Base-by-base conservation (phyloP, 78 protist genomes). In the Cavenderia fasciculata region DNA sequence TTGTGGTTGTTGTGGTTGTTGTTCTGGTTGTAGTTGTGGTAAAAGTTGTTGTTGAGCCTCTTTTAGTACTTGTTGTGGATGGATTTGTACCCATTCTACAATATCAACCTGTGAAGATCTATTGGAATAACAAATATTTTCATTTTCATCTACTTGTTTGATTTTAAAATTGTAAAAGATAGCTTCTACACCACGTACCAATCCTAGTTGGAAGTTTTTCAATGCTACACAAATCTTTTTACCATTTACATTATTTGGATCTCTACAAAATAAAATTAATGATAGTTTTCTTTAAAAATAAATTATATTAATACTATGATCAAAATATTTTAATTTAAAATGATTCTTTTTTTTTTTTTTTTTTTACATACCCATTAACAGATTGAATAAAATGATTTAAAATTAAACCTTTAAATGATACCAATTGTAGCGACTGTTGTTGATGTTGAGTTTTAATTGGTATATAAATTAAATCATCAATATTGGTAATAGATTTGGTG, bases 91-190 rank as follows among this genome's bases (percentile, higher is more conserved):
- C n/a, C n/a, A n/a, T n/a, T n/a, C n/a, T n/a, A 47, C 34, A 44
- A 77, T 62, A 14, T 36, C 44, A 62, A 25, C 59, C 54, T 77
- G 49, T 31, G 68, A 77, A 43, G 41, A 77, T 63, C 74, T 59
- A 62, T 77, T 77, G 12, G 72, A 59, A 21, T 34, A n/a, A 38
- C 72, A 63, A 49, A 49, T 18, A 12, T 69, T 47, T 36, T 38
- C 38, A 3, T 7, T 5, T 3, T 18, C 40, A 49, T 38, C 36
- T 7, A 31, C 75, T 18, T 31, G 47, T 23, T 27, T 69, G 8
- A 47, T 8, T 1, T 19, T 54, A 34, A 44, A 40, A 74, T 59
- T 57, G 0, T n/a, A 29, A 23, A 25, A 41, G 41, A 43, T 47
- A 25, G 41, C 65, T 31, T 16, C 43, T 12, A 59, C 7, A 21